phyloP scores from a whole-genome alignment of 1,284 basidiomycete genomes.

The Naganishia albida region DNA sequence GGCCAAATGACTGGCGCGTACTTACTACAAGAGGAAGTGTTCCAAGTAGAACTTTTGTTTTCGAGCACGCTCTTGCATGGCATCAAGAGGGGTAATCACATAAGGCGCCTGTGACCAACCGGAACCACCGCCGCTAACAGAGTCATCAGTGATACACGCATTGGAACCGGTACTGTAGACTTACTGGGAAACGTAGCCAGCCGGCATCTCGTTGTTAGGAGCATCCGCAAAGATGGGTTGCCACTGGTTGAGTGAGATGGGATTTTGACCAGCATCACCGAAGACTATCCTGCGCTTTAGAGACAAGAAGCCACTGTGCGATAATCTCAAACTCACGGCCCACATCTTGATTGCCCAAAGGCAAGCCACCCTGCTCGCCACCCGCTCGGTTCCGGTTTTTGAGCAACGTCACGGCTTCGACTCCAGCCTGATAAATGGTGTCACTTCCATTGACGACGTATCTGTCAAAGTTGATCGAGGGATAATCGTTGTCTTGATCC shows the following conservation, averaged over 20 bases:
- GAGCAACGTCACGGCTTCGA: conserved; percentile 35
- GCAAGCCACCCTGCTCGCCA: conserved; percentile 13
- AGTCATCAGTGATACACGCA: conserved; percentile 53
- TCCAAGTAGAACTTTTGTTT: conserved; percentile 54
- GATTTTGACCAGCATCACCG: conserved; percentile 9
- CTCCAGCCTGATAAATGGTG: conserved; percentile 38
- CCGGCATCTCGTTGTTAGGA: conserved; percentile 37
- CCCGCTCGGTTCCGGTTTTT: conserved; percentile 31
- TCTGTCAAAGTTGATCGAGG: conserved; percentile 52
- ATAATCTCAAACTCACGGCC: conserved; percentile 10
- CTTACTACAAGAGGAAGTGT: conserved; percentile 27
- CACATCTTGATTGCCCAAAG: conserved; percentile 17
- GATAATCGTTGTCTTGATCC: conserved; percentile 64
- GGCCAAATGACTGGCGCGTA: not conserved
- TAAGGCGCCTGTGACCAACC: conserved; percentile 60
- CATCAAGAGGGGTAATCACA: conserved; percentile 63
- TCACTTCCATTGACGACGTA: conserved; percentile 35
- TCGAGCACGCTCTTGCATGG: conserved; percentile 63
- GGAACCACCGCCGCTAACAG: conserved; percentile 76
- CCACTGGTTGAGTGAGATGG: conserved; percentile 32
- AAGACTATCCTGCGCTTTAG: conserved; percentile 6
- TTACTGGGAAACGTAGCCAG: conserved; percentile 59
- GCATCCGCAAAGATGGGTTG: conserved; percentile 33
- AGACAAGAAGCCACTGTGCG: conserved; percentile 21
- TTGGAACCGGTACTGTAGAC: too few species aligned